Percentiles rank a stretch among this genome's conserved stretches.
phyloP scores from a whole-genome alignment of 2,329 filamentous ascomycete genomes.

The Fusarium phyllophilum region DNA sequence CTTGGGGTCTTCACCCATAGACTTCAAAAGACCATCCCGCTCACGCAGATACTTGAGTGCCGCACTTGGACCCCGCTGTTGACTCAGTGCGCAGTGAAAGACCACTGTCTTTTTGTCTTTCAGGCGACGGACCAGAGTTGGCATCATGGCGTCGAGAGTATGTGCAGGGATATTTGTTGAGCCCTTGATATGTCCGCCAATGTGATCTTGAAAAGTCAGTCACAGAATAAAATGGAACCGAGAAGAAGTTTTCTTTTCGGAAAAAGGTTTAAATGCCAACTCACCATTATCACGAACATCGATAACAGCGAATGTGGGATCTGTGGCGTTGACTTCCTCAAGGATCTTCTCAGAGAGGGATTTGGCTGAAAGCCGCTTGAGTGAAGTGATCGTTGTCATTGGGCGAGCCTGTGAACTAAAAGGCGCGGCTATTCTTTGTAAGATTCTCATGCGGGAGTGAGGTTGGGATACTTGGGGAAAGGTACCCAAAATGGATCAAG shows the following conservation, averaged over 20 bases:
- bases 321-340: slow-evolving; percentile 53
- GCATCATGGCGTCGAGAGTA: slow-evolving; percentile 79
- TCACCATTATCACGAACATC: slow-evolving; percentile 88
- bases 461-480: background rate
- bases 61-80: slow-evolving; percentile 87
- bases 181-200: slow-evolving; percentile 88
- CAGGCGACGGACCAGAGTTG: slow-evolving; percentile 83
- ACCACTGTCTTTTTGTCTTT: slow-evolving; percentile 83
- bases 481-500: background rate
- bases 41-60: slow-evolving; percentile 83
- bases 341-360: slow-evolving; percentile 74
- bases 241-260: background rate
- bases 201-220: slow-evolving; percentile 69
- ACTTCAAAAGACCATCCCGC: slow-evolving; percentile 61
- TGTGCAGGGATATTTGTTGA: slow-evolving; percentile 79
- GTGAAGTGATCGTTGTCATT: slow-evolving; percentile 67
- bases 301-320: slow-evolving; percentile 74
- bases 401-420: slow-evolving; percentile 27
- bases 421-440: slow-evolving; percentile 6
- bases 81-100: slow-evolving; percentile 93
- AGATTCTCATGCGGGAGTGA: slow-evolving; percentile 21
- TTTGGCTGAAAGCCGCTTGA: slow-evolving; percentile 75
- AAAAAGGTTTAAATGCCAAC: background rate
- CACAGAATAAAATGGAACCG: background rate
- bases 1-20: slow-evolving; percentile 44